Conservation (phyloP, 352 stramenopile species). For the Pythium volutum region DNA sequence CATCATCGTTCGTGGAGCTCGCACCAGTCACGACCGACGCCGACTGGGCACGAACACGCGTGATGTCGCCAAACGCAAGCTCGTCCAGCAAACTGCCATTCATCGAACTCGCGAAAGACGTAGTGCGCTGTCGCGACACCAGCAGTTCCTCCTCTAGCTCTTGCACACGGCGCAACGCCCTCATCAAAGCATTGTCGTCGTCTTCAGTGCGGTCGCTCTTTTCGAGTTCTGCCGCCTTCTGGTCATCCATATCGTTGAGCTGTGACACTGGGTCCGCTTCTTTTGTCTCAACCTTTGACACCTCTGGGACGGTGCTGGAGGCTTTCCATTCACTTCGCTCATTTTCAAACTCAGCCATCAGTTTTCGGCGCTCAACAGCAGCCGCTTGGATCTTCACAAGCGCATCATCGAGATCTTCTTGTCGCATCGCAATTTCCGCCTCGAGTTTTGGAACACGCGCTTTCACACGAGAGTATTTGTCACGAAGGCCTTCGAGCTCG, state of each 20-base stretch:
- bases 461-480: constrained; percentile 17
- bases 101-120: constrained; percentile 14
- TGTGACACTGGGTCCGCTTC: not conserved
- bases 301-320: not conserved
- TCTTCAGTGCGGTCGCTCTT: constrained; percentile 11
- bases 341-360: constrained; percentile 18
- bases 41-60: constrained; percentile 14
- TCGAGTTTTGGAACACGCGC: constrained; percentile 12
- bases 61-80: constrained; percentile 5
- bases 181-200: constrained; percentile 6
- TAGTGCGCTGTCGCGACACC: constrained; percentile 11
- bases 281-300: not conserved
- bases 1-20: constrained; percentile 12
- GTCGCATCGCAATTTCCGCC: constrained; percentile 8
- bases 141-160: constrained; percentile 26
- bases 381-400: constrained; percentile 20
- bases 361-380: constrained; percentile 3
- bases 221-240: not conserved
- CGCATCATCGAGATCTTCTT: constrained; percentile 23
- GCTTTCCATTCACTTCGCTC: constrained; percentile 11
- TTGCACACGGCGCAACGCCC: constrained; percentile 16
- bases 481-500: constrained; percentile 26
- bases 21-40: constrained; percentile 7
- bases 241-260: not conserved
- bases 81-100: constrained; percentile 16